Evolutionary conservation across 495 filamentous ascomycete genomes (phyloP).

Genomic region (Parmelia sp.): DNA sequence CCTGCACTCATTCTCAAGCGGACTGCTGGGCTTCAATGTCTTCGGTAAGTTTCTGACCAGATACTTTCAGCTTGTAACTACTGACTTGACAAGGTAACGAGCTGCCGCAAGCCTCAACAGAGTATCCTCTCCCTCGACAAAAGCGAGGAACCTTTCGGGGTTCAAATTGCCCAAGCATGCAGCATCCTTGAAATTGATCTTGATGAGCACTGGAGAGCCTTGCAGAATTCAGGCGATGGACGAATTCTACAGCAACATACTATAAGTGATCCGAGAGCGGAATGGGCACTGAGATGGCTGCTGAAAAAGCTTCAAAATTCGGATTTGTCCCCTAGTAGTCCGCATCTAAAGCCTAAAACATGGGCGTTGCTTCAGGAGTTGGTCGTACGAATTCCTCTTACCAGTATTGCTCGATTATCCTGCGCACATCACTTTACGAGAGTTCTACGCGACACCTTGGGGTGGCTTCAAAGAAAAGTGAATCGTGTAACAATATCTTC

Average conservation of each 20-base stretch:
- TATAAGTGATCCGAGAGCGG: constrained; percentile 45
- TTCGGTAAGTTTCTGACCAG: background rate
- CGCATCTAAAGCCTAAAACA: constrained; percentile 38
- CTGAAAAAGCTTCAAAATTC: constrained; percentile 51
- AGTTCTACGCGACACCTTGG: constrained; percentile 40
- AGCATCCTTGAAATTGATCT: constrained; percentile 43
- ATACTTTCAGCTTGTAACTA: background rate
- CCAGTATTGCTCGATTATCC: constrained; percentile 44
- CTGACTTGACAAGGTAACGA: constrained; percentile 15
- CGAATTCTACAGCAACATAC: background rate
- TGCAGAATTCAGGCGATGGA: background rate
- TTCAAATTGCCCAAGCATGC: constrained; percentile 42
- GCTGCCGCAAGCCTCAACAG: constrained; percentile 33
- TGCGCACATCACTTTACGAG: constrained; percentile 45
- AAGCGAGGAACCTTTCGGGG: constrained; percentile 37
- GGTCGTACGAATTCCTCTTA: constrained; percentile 39
- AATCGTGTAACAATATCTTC: background rate
- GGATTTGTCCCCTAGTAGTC: constrained; percentile 26
- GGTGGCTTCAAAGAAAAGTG: constrained; percentile 24
- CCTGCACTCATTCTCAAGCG: background rate
- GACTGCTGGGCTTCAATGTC: constrained; percentile 2
- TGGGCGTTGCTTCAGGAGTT: constrained; percentile 48
- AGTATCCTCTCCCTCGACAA: constrained; percentile 48
- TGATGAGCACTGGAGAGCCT: constrained; percentile 8
- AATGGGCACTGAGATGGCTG: constrained; percentile 64